A percentile compares a stretch with the other conserved stretches of the same genome.
phyloP scores from a whole-genome alignment of 495 filamentous ascomycete species.

The Neurospora tetraspora region DNA sequence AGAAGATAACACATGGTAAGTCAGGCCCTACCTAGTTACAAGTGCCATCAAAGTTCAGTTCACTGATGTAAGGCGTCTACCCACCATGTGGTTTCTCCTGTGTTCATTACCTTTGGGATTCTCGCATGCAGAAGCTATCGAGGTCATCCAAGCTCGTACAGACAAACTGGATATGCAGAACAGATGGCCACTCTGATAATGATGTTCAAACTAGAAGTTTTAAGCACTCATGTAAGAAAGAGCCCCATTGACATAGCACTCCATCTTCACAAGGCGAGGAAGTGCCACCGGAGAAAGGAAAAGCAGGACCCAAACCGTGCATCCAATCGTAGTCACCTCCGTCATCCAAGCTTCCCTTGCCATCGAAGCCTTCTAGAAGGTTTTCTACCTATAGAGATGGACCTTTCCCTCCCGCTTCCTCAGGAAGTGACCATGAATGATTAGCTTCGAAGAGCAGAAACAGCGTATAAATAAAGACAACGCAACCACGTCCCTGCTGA shows the following conservation, averaged over 20 bases:
- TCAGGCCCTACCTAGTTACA: not conserved
- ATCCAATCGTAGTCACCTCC: not conserved
- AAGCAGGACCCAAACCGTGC: not conserved
- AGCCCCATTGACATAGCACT: not conserved
- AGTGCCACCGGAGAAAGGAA: not conserved
- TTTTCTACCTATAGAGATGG: not conserved
- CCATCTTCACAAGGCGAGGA: not conserved
- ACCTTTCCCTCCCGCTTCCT: not conserved
- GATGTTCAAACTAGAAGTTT: not conserved
- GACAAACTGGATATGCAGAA: not conserved
- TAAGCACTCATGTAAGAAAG: not conserved
- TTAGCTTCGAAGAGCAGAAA: not conserved
- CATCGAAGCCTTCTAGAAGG: not conserved
- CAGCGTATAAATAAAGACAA: not conserved
- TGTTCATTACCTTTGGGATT: not conserved
- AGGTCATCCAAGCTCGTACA: not conserved
- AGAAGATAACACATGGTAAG: not conserved
- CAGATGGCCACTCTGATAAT: not conserved
- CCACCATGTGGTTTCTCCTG: not conserved
- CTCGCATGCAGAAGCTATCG: not conserved
- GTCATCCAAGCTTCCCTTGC: not conserved
- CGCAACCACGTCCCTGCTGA: not conserved
- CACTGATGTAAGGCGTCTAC: not conserved
- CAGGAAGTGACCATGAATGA: not conserved
- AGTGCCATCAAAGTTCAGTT: not conserved